Base-by-base conservation (phyloP, 2,329 filamentous ascomycete species). In the Aspergillus nomiae region DNA sequence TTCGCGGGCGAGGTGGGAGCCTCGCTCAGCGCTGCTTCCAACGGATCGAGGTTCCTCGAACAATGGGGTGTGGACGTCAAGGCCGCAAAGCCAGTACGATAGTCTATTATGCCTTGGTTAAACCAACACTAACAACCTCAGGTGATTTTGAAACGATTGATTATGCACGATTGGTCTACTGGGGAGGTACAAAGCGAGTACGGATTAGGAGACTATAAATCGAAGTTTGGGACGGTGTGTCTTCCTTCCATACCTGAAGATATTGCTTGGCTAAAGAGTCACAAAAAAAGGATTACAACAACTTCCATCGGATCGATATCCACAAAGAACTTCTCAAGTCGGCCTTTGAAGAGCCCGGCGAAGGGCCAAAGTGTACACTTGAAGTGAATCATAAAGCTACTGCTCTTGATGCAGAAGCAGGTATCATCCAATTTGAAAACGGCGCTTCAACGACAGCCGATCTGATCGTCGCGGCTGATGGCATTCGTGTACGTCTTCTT, bases 91-190 rank as follows among this genome's bases (percentile, higher is more conserved):
- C 60, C 50, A 63, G 64, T 11, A 69, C 26, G 46, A 50, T 30
- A 26, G 3, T 14, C 16, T 10, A 2, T 48, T 10, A 5, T 48
- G 1, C 16, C 24, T 16, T 19, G 26, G 26, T 10, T 50, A 4
- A 10, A 16, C 16, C 24, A 28, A 19, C 19, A 10, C 16, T 50
- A 19, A 30, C 12, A 16, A 10, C 16, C 67, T 34, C 64, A 67
- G 68, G 72, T 75, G 8, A 66, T 74, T 48, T 60, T 76, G n/a
- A 67, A 71, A 56, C 68, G 69, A 28, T 56, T 76, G 12, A 74
- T 76, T 26, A 69, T 71, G 67, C 73, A 73, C 51, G 68, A 73
- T 24, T 75, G 71, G 71, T 57, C 58, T 0, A 66, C 68, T 28
- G 73, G 73, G 2, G 61, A 66, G 7, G 69, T 74, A 14, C 64